A percentile compares a stretch with the other conserved stretches of the same genome.
These are phyloP conservation scores for Cucurbita pepo DNA, from an alignment of 306 rosid species.

Conservation along the genomic window DNA sequence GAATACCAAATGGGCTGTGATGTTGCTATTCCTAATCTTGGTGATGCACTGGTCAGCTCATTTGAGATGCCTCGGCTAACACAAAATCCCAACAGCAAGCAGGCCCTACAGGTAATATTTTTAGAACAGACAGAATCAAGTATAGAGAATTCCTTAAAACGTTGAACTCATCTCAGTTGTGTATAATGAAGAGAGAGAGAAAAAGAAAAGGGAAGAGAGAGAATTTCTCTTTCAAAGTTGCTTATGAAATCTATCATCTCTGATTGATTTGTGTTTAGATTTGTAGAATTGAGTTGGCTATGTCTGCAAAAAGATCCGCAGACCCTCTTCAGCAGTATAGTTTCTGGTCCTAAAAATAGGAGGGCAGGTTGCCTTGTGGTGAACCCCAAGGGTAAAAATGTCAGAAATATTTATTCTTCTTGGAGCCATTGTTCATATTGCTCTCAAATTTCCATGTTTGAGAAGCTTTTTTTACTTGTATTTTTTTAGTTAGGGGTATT, in stretches of 20 bases:
- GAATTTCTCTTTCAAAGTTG: not conserved
- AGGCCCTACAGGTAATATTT: not conserved
- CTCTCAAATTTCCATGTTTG: too few species aligned
- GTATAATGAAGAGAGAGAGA: not conserved
- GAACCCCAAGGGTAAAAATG: too few species aligned
- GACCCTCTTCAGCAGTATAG: too few species aligned
- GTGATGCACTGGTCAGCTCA: slow-evolving; percentile 30
- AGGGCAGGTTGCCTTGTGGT: too few species aligned
- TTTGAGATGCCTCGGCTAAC: slow-evolving; percentile 22
- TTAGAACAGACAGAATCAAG: not conserved
- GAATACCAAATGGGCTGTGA: slow-evolving; percentile 21
- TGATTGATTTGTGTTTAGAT: not conserved
- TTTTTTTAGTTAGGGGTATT: too few species aligned
- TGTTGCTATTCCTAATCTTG: slow-evolving; percentile 24
- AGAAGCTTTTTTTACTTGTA: too few species aligned
- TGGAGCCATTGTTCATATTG: too few species aligned
- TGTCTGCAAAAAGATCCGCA: too few species aligned
- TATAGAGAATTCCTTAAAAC: not conserved
- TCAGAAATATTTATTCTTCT: too few species aligned
- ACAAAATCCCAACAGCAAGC: not conserved
- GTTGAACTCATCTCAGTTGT: not conserved
- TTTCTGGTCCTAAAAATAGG: too few species aligned
- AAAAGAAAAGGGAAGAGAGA: not conserved
- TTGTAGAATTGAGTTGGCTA: not conserved
- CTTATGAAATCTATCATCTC: not conserved